These are phyloP conservation scores for Penicillium occitanis DNA, from an alignment of 2,329 filamentous ascomycete genomes.

Conservation along the genomic window DNA sequence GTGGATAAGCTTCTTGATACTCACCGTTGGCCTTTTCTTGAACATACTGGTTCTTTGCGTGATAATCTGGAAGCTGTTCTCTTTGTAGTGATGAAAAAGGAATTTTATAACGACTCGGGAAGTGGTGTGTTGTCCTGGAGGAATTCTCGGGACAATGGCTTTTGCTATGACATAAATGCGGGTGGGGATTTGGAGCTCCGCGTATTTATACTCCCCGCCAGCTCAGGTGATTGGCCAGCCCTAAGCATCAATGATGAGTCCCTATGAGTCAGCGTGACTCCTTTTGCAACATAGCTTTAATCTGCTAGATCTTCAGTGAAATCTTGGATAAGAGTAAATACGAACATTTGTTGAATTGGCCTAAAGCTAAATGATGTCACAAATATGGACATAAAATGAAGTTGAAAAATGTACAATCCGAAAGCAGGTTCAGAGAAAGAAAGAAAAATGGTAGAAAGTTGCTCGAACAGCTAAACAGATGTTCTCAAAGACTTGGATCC, in stretches of 20 bases:
- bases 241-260: slow-evolving; percentile 10
- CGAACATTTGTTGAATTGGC: not conserved
- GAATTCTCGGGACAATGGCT: not conserved
- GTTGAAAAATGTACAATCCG: not conserved
- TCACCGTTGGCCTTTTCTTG: slow-evolving; percentile 57
- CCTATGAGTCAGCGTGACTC: slow-evolving; percentile 15
- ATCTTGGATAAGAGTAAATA: not conserved
- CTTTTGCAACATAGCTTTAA: not conserved
- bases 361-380: slow-evolving; percentile 2
- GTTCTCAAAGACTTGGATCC: not conserved
- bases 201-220: not conserved
- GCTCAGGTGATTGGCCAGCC: slow-evolving; percentile 5
- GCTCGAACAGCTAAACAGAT: not conserved
- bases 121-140: not conserved
- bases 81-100: not conserved
- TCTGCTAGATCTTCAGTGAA: too few species aligned
- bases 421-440: not conserved
- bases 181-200: not conserved
- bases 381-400: not conserved
- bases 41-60: slow-evolving; percentile 45
- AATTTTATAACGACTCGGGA: not conserved
- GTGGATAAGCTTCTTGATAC: slow-evolving; percentile 3
- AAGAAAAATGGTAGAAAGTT: not conserved
- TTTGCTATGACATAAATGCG: slow-evolving; percentile 15
- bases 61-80: not conserved